phyloP scores from a whole-genome alignment of 2,329 filamentous ascomycete species.

The Coniochaeta ligniaria region DNA sequence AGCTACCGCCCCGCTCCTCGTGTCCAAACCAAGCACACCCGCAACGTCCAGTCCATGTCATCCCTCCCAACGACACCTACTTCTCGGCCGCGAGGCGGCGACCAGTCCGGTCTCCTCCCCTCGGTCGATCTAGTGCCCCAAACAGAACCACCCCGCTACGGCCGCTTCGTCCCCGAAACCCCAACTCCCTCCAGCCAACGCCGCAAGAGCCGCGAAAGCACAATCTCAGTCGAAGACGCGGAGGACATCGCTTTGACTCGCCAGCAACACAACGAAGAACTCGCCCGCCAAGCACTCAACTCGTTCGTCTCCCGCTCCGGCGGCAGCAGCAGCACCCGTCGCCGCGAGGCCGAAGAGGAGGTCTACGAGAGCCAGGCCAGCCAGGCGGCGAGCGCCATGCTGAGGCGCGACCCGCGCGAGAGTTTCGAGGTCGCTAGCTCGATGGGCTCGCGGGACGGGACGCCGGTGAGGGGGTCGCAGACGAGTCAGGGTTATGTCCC shows the following conservation, averaged over 20 bases:
- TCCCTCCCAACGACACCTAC: slow-evolving; percentile 75
- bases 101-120: slow-evolving; percentile 46
- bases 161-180: slow-evolving; percentile 36
- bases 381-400: slow-evolving; percentile 68
- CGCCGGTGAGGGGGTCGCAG: slow-evolving; percentile 20
- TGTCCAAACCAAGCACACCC: slow-evolving; percentile 56
- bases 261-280: slow-evolving; percentile 41
- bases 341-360: slow-evolving; percentile 46
- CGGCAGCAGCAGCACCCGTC: slow-evolving; percentile 13
- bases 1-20: slow-evolving; percentile 36
- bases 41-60: slow-evolving; percentile 76
- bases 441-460: slow-evolving; percentile 33
- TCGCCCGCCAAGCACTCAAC: slow-evolving; percentile 46
- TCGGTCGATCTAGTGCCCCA: slow-evolving; percentile 56
- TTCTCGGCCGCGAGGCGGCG: slow-evolving; percentile 35
- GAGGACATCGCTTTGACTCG: slow-evolving; percentile 30
- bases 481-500: not conserved
- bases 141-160: slow-evolving; percentile 46
- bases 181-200: slow-evolving; percentile 30
- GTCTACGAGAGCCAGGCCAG: slow-evolving; percentile 70
- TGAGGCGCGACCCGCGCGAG: slow-evolving; percentile 51
- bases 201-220: slow-evolving; percentile 74
- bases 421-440: slow-evolving; percentile 42
- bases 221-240: slow-evolving; percentile 64
- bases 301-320: slow-evolving; percentile 16